Evolutionary conservation across 352 stramenopile species (phyloP).

Genomic region (Globisporangium apiculatum): DNA sequence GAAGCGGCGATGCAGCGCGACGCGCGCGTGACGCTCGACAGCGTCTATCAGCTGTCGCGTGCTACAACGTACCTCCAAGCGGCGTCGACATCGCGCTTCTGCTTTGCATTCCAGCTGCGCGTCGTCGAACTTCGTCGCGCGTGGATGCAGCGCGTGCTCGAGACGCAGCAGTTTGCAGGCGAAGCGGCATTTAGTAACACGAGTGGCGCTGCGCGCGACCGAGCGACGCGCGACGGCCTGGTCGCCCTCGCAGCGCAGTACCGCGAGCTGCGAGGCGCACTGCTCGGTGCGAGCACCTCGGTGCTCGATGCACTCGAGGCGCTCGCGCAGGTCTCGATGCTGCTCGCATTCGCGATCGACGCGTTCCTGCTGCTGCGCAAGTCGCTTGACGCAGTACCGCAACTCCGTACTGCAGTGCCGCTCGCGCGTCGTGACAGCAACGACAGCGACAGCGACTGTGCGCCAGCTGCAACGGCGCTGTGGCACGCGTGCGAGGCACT

Average conservation of each 20-base stretch:
- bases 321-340: constrained; percentile 16
- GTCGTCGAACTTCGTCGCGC: constrained; percentile 27
- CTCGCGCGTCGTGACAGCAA: background rate
- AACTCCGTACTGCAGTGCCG: too few species aligned
- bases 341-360: constrained; percentile 29
- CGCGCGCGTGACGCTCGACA: constrained; percentile 20
- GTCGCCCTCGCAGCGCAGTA: constrained; percentile 19
- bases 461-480: background rate
- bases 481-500: constrained; percentile 9
- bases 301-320: constrained; percentile 23
- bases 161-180: constrained; percentile 33
- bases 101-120: constrained; percentile 38
- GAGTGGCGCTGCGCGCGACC: constrained; percentile 16
- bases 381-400: too few species aligned
- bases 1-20: constrained; percentile 20
- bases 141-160: constrained; percentile 37
- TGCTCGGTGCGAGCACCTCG: constrained; percentile 19
- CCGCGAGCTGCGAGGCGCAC: constrained; percentile 15
- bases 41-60: constrained; percentile 18
- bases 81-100: constrained; percentile 24
- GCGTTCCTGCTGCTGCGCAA: constrained; percentile 21
- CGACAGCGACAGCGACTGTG: too few species aligned
- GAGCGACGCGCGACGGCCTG: constrained; percentile 17
- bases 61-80: constrained; percentile 26
- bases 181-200: constrained; percentile 32